These are phyloP conservation scores for Amoebophrya sp. DNA, from an alignment of 169 alveolate genomes.

Conservation along the genomic window DNA sequence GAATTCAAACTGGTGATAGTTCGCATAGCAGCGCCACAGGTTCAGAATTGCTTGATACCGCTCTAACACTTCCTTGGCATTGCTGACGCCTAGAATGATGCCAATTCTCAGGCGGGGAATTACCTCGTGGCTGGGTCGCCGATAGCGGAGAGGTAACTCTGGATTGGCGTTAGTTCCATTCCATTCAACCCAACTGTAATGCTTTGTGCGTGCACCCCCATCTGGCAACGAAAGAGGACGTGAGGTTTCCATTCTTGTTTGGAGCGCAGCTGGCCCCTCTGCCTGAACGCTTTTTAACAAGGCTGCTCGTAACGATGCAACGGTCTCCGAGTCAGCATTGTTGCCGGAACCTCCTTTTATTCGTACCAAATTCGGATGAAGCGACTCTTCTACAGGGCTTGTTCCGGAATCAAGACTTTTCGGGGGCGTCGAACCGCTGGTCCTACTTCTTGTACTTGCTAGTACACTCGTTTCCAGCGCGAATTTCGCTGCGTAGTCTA, in stretches of 20 bases:
- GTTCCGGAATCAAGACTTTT: no score
- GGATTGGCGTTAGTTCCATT: background rate
- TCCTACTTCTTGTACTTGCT: background rate
- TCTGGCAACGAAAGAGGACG: background rate
- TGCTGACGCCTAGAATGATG: background rate
- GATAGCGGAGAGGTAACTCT: background rate
- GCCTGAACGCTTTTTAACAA: no score
- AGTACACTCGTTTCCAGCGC: background rate
- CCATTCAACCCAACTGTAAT: background rate
- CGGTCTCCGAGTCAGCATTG: no score
- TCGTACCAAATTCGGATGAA: background rate
- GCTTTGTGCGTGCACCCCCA: background rate
- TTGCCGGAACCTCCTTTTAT: background rate
- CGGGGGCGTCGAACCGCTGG: no score
- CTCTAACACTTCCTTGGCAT: background rate
- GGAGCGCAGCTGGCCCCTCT: no score
- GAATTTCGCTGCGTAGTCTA: background rate
- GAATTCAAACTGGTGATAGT: background rate
- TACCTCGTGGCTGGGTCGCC: background rate
- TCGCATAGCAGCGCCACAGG: conserved; percentile 30
- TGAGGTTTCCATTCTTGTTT: background rate
- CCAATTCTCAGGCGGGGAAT: background rate
- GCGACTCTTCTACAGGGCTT: background rate
- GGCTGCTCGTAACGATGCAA: no score
- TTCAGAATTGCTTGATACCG: background rate